Evolutionary conservation across 2,329 filamentous ascomycete species (phyloP).

Genomic region (Fusarium falciforme): DNA sequence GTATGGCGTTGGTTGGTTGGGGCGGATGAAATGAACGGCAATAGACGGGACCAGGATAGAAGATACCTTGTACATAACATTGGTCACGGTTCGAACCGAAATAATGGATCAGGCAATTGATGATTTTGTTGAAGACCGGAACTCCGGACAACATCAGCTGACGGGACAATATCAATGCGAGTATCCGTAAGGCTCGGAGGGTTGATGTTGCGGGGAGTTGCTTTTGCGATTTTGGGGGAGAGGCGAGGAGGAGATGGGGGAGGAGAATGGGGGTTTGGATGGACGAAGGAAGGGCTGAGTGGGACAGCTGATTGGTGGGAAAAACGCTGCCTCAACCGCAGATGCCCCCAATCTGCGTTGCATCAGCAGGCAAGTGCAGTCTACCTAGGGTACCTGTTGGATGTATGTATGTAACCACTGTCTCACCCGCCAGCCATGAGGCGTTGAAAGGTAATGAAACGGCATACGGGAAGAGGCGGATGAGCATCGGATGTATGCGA

Average conservation of each 20-base stretch:
- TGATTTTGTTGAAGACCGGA: not conserved
- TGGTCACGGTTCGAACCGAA: not conserved
- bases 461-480: not conserved
- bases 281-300: not conserved
- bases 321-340: not conserved
- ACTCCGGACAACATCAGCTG: not conserved
- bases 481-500: not conserved
- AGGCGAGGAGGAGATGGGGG: not conserved
- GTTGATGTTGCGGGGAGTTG: not conserved
- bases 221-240: slow-evolving; percentile 10
- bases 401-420: not conserved
- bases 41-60: not conserved
- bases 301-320: slow-evolving; percentile 3
- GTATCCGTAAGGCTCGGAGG: not conserved
- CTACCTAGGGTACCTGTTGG: not conserved
- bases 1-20: slow-evolving; percentile 13
- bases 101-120: not conserved
- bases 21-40: not conserved
- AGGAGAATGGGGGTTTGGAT: not conserved
- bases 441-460: not conserved
- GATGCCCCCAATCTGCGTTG: slow-evolving; percentile 9
- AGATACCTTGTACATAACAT: slow-evolving; percentile 6
- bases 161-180: slow-evolving; percentile 1
- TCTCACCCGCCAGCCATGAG: not conserved
- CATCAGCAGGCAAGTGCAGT: not conserved